Evolutionary conservation across 257 asterid genomes (phyloP).

Genomic region (Anisodus tanguticus): DNA sequence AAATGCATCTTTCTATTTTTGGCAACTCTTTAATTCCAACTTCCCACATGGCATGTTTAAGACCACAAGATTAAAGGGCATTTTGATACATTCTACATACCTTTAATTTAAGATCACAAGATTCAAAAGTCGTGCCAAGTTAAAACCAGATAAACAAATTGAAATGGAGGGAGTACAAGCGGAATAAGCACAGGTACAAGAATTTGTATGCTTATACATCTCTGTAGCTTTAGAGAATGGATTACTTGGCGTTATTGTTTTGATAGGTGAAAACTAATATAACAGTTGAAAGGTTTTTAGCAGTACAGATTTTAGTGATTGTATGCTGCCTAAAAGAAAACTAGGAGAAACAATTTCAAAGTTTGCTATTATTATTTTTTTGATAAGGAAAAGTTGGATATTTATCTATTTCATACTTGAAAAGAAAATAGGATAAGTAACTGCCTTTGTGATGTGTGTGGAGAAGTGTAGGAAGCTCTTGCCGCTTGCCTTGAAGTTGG

Average conservation of each 20-base stretch:
- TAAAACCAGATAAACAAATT: too few relatives aligned
- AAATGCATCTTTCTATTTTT: too few relatives aligned
- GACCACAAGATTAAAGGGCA: too few relatives aligned
- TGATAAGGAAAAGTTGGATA: neutral
- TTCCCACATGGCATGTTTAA: too few relatives aligned
- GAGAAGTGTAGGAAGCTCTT: neutral
- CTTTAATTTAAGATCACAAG: too few relatives aligned
- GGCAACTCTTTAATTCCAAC: too few relatives aligned
- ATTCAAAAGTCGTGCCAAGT: too few relatives aligned
- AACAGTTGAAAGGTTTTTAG: neutral
- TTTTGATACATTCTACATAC: too few relatives aligned
- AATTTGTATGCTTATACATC: slow-evolving; percentile 18
- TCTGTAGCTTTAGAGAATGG: neutral
- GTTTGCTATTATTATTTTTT: neutral
- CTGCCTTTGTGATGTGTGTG: neutral
- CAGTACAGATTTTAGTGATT: neutral
- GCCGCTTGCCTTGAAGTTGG: neutral
- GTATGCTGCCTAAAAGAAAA: slow-evolving; percentile 13
- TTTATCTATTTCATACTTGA: slow-evolving; percentile 11
- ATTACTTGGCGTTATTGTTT: neutral
- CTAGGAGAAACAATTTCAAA: neutral
- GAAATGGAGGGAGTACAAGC: neutral
- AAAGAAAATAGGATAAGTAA: neutral
- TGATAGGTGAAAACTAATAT: neutral
- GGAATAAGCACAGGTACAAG: neutral